Conservation (phyloP, 208 protist genomes). For the Polymyxa betae region DNA sequence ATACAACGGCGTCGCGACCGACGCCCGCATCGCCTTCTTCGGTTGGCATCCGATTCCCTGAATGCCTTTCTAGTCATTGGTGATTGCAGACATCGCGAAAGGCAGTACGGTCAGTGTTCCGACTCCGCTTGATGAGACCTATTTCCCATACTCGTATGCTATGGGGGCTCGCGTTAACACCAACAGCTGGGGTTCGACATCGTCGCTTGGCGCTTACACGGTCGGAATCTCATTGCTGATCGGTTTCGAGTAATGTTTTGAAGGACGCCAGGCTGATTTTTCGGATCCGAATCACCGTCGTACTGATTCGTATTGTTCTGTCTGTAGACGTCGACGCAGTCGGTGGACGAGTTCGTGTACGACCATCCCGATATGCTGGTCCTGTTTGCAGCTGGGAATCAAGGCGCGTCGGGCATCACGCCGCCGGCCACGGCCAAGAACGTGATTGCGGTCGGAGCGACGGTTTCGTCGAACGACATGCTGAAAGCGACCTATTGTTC, state of each 20-base stretch:
- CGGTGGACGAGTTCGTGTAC: constrained; percentile 42
- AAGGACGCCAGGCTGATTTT: no score
- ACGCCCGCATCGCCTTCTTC: constrained; percentile 24
- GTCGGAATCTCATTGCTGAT: background rate
- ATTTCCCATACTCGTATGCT: constrained; percentile 40
- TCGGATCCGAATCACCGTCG: no score
- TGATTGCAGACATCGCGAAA: background rate
- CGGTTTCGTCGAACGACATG: background rate
- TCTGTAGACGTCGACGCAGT: background rate
- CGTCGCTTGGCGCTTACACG: background rate
- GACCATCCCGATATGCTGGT: constrained; percentile 41
- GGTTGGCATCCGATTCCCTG: background rate
- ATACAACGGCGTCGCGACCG: constrained; percentile 43
- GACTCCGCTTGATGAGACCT: background rate
- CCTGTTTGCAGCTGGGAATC: constrained; percentile 59
- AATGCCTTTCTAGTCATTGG: background rate
- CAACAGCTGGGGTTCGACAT: constrained; percentile 49
- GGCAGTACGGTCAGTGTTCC: background rate
- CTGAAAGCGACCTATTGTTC: background rate
- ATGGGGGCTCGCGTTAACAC: constrained; percentile 20
- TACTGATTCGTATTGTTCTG: background rate
- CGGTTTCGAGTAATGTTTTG: background rate
- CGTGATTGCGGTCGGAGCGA: constrained; percentile 50
- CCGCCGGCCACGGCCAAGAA: constrained; percentile 53
- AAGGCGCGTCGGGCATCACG: background rate